Evolutionary conservation across 1,284 basidiomycete species (phyloP), one percentile per base, ranked within the genome.

Genomic region (Earliella scabrosa): DNA sequence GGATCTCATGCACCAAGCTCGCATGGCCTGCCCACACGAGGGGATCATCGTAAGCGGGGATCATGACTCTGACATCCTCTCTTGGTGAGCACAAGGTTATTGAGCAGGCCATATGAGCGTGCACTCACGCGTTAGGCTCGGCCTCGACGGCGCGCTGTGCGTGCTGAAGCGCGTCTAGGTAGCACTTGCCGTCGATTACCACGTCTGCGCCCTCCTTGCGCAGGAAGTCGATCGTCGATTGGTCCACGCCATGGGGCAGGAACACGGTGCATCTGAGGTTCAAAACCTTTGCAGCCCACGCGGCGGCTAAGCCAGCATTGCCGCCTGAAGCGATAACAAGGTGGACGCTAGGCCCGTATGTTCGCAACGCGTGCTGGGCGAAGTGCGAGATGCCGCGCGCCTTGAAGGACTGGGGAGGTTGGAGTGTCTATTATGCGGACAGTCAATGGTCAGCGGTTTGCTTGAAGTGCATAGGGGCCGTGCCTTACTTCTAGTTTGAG

Each of bases 351-450:
- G 79, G 67, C 0, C 87, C 88, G 51, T 81, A 75, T 20, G 68
- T 72, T 50, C 77, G 72, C 53, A 80, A 76, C 24, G 78, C 80
- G 36, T 77, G 74, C 62, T 83, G 78, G 3, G 83, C 76, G 63
- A 86, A 87, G 58, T 80, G 75, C 18, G 86, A 86, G 32, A 91
- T 79, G 5, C 88, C 88, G 21, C 90, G 79, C 61, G 81, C 86
- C 68, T 92, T 91, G 82, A 90, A 92, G 3, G 88, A 90, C 59
- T 87, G 79, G 0, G 82, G 82, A 0, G 85, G 86, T 53, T 92
- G 90, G 2, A 91, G 73, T 61, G 80, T 88, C 89, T 91, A 63
- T 88, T 63, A 9, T n/a, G 14, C 31, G 34, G 6, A 27, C 5
- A 13, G 7, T 23, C 11, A 45, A n/a, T 24, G 35, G 26, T 14